A percentile compares a stretch with the other conserved stretches of the same genome.
These are phyloP conservation scores for Rhizophagus prolifer DNA, from an alignment of 192 early-diverging fungal species.

Conservation along the genomic window DNA sequence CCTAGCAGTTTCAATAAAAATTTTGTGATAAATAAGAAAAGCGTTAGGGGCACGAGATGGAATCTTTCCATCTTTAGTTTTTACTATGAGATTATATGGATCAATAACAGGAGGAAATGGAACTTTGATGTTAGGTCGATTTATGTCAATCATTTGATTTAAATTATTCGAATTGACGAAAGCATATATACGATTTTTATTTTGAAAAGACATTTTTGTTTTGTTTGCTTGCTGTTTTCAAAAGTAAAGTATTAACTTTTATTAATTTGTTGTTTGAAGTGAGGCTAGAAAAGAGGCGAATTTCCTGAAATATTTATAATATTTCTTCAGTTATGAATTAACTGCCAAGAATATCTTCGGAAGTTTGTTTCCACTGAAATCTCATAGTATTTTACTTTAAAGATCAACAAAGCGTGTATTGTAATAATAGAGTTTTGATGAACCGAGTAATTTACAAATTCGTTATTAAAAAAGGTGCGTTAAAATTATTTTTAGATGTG, in stretches of 20 bases:
- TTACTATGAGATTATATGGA: not conserved
- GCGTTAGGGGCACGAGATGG: not conserved
- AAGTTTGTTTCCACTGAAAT: too few species aligned
- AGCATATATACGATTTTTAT: not conserved
- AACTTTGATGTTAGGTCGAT: not conserved
- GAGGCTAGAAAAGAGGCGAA: not conserved
- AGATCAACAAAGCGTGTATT: too few species aligned
- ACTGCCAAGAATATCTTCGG: too few species aligned
- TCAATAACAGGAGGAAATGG: slow-evolving; percentile 13
- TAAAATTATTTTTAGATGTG: too few species aligned
- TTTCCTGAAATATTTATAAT: not conserved
- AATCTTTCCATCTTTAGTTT: not conserved
- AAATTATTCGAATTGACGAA: not conserved
- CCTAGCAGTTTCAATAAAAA: not conserved
- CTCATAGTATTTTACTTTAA: too few species aligned
- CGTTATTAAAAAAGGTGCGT: too few species aligned
- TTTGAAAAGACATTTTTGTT: not conserved
- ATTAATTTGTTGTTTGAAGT: too few species aligned
- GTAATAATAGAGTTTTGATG: too few species aligned
- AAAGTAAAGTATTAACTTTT: too few species aligned
- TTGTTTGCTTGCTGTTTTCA: too few species aligned
- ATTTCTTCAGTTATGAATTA: too few species aligned
- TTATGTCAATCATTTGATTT: not conserved
- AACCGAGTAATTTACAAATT: too few species aligned
- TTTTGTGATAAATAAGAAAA: not conserved